Evolutionary conservation across 192 early-diverging fungal genomes (phyloP).

Genomic region (Coemansia sp.): DNA sequence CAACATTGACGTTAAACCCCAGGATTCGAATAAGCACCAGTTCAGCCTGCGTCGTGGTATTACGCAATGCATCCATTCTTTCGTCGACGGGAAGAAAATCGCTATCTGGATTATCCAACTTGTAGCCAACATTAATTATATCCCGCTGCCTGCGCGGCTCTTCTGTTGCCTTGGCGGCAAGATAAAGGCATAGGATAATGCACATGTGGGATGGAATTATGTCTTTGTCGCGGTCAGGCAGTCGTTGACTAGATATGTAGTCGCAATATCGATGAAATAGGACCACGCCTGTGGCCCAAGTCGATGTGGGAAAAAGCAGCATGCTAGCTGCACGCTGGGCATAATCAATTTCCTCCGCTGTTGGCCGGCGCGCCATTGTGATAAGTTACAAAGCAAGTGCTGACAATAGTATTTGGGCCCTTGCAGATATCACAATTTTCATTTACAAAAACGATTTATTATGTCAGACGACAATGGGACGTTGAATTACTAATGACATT

Average conservation of each 20-base stretch:
- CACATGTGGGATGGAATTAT: constrained; percentile 16
- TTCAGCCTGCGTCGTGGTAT: constrained; percentile 27
- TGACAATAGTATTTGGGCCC: neutral
- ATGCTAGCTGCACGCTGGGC: constrained; percentile 13
- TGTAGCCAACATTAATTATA: constrained; percentile 32
- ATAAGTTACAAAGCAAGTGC: neutral
- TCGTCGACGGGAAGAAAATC: constrained; percentile 7
- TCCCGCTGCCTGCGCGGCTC: constrained; percentile 40
- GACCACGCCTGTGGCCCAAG: constrained; percentile 29
- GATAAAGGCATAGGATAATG: constrained; percentile 36
- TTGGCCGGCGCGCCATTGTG: constrained; percentile 7
- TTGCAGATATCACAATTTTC: neutral
- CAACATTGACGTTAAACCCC: constrained; percentile 33
- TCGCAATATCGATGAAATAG: constrained; percentile 37
- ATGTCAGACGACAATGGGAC: neutral
- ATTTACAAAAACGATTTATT: neutral
- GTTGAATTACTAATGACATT: neutral
- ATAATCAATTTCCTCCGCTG: constrained; percentile 17
- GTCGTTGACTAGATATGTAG: neutral
- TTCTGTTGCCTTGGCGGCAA: constrained; percentile 42
- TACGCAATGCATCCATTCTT: constrained; percentile 15
- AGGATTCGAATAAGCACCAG: constrained; percentile 21
- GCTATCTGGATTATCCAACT: constrained; percentile 11
- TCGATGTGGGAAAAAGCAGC: constrained; percentile 34
- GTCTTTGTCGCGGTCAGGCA: neutral